These are phyloP conservation scores for Madurella fahalii DNA, from an alignment of 2,329 filamentous ascomycete species.

Conservation along the genomic window DNA sequence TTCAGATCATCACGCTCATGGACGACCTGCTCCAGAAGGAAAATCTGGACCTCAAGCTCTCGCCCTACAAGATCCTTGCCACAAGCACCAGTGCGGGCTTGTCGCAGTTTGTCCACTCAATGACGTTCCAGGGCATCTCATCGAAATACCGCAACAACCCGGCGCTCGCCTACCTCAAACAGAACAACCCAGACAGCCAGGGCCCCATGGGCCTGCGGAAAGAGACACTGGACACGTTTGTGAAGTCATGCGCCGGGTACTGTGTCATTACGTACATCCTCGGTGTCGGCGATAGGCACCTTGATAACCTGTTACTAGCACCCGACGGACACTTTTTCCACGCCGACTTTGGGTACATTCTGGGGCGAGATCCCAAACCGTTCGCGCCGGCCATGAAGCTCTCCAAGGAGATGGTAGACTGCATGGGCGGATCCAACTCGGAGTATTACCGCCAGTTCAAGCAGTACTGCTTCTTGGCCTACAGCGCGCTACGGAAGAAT, in stretches of 20 bases:
- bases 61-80: slow-evolving; percentile 92
- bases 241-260: slow-evolving; percentile 94
- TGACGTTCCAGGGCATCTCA: slow-evolving; percentile 76
- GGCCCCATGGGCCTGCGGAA: slow-evolving; percentile 83
- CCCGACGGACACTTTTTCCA: slow-evolving; percentile 96
- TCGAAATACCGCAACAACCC: slow-evolving; percentile 72
- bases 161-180: slow-evolving; percentile 77
- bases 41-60: slow-evolving; percentile 90
- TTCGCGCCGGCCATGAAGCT: slow-evolving; percentile 97
- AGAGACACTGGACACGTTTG: slow-evolving; percentile 90
- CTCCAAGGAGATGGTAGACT: slow-evolving; percentile 96
- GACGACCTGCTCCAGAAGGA: slow-evolving; percentile 93
- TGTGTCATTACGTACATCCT: slow-evolving; percentile 98
- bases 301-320: slow-evolving; percentile 89
- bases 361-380: slow-evolving; percentile 93
- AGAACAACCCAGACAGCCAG: slow-evolving; percentile 81
- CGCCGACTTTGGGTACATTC: slow-evolving; percentile 96
- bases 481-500: slow-evolving; percentile 83
- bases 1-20: slow-evolving; percentile 97
- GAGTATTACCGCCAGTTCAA: slow-evolving; percentile 86
- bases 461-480: slow-evolving; percentile 93
- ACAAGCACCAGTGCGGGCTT: slow-evolving; percentile 86
- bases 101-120: slow-evolving; percentile 88
- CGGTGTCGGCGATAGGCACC: slow-evolving; percentile 90
- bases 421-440: slow-evolving; percentile 83